Evolutionary conservation across 345 rosid species (phyloP), one percentile per base, ranked within the genome.

Genomic region (Pelargonium nanum): DNA sequence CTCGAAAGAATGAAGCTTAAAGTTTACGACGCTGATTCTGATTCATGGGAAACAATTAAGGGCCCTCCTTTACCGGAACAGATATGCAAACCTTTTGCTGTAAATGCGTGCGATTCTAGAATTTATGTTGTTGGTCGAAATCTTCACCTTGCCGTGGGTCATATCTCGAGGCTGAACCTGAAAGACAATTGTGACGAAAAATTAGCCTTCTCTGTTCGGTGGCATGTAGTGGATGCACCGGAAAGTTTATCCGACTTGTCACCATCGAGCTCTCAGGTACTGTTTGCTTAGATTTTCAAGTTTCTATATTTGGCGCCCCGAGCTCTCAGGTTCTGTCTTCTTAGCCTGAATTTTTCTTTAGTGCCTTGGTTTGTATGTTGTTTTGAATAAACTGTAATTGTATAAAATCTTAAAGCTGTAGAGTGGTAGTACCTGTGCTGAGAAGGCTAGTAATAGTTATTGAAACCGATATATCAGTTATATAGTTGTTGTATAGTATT

Each of bases 1-100:
- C 78, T 77, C 5, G 93, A 90, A 78, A 81, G 97, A 59, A 90
- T 90, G 97, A 90, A 90, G 70, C 84, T 90, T 60, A 90, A 90
- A 76, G 91, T 90, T 71, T 90, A 87, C 67, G 80, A 84, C 55
- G 51, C 72, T 8, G 77, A 75, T 55, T 28, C 45, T 8, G 97
- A 87, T 76, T 79, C 86, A 2, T 90, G 95, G 97, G 91, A 90
- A 68, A 57, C 82, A 12, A 77, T 85, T 17, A 78, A 68, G 4
- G 97, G 95, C 21, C 91, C 85, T 44, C 81, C 91, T 19, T 78
- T 85, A 66, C 97, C 97, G 0, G 91, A 84, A 63, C 82, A 84
- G 77, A 91, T 91, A 48, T 83, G 87, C 76, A 85, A 84, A 65
- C 97, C 97, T 20, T 91, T 91, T 59, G 85, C 86, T 22, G 95